phyloP scores from a whole-genome alignment of 306 rosid genomes.

The Psophocarpus tetragonolobus region DNA sequence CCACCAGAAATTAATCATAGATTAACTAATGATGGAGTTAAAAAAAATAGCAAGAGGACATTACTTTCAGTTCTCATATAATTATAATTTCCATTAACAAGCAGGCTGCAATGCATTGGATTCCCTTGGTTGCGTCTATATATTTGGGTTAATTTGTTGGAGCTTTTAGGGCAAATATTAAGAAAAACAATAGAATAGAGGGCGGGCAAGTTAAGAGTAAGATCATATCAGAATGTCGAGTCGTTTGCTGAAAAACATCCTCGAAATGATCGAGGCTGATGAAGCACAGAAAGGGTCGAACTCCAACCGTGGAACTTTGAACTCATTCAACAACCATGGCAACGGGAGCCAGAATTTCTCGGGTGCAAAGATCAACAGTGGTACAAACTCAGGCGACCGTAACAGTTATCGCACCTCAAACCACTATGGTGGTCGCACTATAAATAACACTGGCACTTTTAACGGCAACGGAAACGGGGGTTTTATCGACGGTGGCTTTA shows the following conservation, averaged over 20 bases:
- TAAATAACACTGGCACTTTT: neutral
- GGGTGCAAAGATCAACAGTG: neutral
- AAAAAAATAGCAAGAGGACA: too few species aligned
- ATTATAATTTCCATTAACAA: too few species aligned
- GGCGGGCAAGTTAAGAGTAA: neutral
- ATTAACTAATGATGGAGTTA: too few species aligned
- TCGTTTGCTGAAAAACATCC: neutral
- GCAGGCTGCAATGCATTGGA: too few species aligned
- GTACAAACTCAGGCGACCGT: neutral
- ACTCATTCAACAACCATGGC: neutral
- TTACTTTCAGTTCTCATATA: too few species aligned
- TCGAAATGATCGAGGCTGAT: neutral
- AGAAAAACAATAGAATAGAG: neutral
- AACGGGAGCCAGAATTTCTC: neutral
- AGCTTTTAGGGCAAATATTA: neutral
- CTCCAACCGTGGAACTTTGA: neutral
- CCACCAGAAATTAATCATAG: too few species aligned
- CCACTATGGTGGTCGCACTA: neutral
- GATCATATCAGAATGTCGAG: neutral
- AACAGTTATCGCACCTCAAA: neutral
- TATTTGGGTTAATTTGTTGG: neutral
- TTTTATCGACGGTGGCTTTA: neutral
- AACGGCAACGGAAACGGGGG: constrained; percentile 23
- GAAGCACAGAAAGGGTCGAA: neutral
- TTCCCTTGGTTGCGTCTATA: neutral